A percentile compares a stretch with the other conserved stretches of the same genome.
Evolutionary conservation across 2,329 filamentous ascomycete species (phyloP).

Genomic region (Nigrospora sphaerica): DNA sequence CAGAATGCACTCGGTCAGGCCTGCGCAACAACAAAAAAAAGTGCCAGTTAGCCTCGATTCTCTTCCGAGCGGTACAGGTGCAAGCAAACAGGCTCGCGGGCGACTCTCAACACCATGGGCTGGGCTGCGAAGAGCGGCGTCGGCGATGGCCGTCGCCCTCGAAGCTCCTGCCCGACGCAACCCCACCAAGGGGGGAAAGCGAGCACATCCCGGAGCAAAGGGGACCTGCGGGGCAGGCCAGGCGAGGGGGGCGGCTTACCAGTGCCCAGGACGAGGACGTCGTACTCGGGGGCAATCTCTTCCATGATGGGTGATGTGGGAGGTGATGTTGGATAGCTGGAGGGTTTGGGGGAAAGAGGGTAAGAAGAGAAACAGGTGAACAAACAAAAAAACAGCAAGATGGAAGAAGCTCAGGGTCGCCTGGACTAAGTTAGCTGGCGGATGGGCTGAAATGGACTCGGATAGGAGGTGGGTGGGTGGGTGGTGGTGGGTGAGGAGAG

Average conservation of each 20-base stretch:
- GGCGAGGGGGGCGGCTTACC: constrained; percentile 50
- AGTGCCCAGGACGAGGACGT: constrained; percentile 97
- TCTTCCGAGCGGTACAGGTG: too few relatives aligned
- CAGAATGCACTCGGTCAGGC: constrained; percentile 97
- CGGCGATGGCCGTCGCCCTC: too few relatives aligned
- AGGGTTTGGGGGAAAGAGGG: constrained; percentile 14
- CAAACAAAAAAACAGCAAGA: constrained; percentile 4
- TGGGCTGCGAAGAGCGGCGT: too few relatives aligned
- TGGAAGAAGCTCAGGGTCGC: not conserved
- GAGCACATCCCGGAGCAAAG: constrained; percentile 3
- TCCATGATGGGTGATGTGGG: constrained; percentile 61
- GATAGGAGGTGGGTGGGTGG: too few relatives aligned
- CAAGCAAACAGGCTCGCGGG: too few relatives aligned
- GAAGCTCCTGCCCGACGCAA: not conserved
- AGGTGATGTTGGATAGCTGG: constrained; percentile 17
- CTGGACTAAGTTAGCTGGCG: too few relatives aligned
- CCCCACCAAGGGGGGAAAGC: constrained; percentile 7
- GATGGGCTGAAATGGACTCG: too few relatives aligned
- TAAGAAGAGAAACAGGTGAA: constrained; percentile 10
- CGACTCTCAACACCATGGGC: too few relatives aligned
- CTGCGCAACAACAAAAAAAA: constrained; percentile 46
- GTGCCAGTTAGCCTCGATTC: too few relatives aligned
- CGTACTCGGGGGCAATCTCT: constrained; percentile 96
- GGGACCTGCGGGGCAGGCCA: constrained; percentile 21
- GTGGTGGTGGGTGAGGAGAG: too few relatives aligned